Base-by-base conservation (phyloP, 768 basidiomycete genomes). In the Suillus subluteus region DNA sequence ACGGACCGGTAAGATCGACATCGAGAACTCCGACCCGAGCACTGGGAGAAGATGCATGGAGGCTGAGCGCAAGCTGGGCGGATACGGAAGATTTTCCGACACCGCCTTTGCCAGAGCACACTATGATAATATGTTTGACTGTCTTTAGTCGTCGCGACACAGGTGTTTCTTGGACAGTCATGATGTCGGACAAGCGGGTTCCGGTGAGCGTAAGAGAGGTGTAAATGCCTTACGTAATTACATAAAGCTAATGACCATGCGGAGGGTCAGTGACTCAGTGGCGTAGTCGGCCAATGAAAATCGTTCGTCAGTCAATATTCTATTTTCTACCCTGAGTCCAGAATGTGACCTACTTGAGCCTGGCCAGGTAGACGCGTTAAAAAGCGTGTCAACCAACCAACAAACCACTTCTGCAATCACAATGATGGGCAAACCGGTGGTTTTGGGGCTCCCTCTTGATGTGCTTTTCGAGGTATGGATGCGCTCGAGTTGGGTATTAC, bases 61-160 rank as follows among this genome's bases (percentile, higher is more conserved):
- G 88, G 68, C 89, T 93, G 61, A 99, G 86, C 0, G 98, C 96
- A 38, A 99, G 85, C 72, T 99, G 98, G 8, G 91, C 87, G 2
- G 95, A 89, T 30, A 98, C 91, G 1, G 95, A 97, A n/a, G 96
- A 98, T 80, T 99, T 99, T 65, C 98, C 98, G 50, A 99, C 98
- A 43, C 97, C 98, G 41, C 98, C 98, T 78, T 99, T 99, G 9
- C 98, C 98, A 0, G 96, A 94, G 48, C 96, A 86, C 65, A 99
- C 95, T 68, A 99, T 88, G 70, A 99, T 88, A 75, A 99, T 88
- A 72, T 95, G 86, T 70, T 91, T 90, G 71, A 99, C 88, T 2
- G 82, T 81, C 65, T 83, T 79, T 21, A 99, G 82, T 48, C 96
- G 90, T 71, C 87, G 82, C 26, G 88, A 83, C 64, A 94, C 86